Conservation (phyloP, 257 asterid genomes). For the Forsythia viridissima region DNA sequence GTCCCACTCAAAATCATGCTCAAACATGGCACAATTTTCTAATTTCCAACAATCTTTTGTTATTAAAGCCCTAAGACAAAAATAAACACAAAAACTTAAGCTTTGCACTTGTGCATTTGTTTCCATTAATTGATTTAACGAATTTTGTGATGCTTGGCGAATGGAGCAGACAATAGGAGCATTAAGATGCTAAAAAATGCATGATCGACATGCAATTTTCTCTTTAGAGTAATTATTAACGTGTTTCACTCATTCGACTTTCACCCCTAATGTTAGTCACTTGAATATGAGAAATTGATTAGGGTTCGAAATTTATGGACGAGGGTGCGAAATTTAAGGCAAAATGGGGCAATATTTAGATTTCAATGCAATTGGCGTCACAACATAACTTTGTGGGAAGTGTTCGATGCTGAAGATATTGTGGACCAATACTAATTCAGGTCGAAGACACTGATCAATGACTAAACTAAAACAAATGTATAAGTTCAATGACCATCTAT, state of each 20-base stretch:
- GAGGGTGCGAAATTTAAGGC: neutral
- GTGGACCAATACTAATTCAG: neutral
- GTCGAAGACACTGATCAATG: neutral
- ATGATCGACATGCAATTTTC: neutral
- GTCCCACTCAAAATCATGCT: too few species aligned
- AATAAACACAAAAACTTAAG: neutral
- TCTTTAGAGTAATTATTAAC: neutral
- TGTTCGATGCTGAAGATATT: neutral
- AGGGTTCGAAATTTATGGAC: neutral
- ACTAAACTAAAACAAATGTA: neutral
- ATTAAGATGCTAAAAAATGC: neutral
- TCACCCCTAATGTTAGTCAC: neutral
- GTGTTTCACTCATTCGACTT: neutral
- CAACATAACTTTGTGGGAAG: neutral
- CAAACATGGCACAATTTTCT: too few species aligned
- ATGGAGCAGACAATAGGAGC: neutral
- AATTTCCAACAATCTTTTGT: neutral
- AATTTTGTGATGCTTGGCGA: neutral
- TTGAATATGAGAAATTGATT: neutral
- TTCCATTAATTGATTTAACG: neutral
- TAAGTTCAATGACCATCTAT: neutral
- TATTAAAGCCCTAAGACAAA: neutral
- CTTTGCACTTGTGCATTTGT: neutral
- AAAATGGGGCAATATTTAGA: neutral
- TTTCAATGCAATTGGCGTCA: neutral